Evolutionary conservation across 169 alveolate species (phyloP).

Genomic region (Eimeria necatrix): DNA sequence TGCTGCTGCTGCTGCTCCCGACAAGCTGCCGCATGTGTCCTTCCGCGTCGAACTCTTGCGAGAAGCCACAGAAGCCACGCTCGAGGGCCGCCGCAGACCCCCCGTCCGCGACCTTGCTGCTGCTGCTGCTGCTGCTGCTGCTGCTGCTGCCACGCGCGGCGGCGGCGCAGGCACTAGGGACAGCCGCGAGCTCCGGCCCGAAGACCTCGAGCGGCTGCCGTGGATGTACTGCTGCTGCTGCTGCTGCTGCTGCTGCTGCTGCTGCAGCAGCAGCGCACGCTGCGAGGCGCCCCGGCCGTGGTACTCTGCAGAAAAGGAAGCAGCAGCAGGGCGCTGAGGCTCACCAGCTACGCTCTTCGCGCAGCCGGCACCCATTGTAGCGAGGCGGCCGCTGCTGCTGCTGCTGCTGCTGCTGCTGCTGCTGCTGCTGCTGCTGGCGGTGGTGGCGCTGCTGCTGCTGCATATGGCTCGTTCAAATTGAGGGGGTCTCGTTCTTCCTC

Average conservation of each 20-base stretch:
- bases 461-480: too few species aligned
- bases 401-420: too few species aligned
- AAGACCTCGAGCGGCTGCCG: conserved; percentile 3
- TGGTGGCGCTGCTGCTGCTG: too few species aligned
- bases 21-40: not conserved
- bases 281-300: not conserved
- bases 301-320: not conserved
- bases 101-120: conserved; percentile 37
- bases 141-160: too few species aligned
- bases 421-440: too few species aligned
- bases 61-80: not conserved
- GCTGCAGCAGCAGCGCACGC: not conserved
- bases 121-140: conserved; percentile 58
- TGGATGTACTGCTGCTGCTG: conserved; percentile 12
- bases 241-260: not conserved
- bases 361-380: conserved; percentile 53
- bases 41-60: not conserved
- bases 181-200: not conserved
- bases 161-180: not conserved
- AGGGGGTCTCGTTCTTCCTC: too few species aligned
- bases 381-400: too few species aligned
- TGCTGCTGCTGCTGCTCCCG: conserved; percentile 18
- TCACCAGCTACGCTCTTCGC: conserved; percentile 13
- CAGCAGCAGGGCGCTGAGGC: not conserved
- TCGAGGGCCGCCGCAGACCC: not conserved